Evolutionary conservation across 331 rosid genomes (phyloP), one percentile per base, ranked within the genome.

Genomic region (Stylosanthes scabra): DNA sequence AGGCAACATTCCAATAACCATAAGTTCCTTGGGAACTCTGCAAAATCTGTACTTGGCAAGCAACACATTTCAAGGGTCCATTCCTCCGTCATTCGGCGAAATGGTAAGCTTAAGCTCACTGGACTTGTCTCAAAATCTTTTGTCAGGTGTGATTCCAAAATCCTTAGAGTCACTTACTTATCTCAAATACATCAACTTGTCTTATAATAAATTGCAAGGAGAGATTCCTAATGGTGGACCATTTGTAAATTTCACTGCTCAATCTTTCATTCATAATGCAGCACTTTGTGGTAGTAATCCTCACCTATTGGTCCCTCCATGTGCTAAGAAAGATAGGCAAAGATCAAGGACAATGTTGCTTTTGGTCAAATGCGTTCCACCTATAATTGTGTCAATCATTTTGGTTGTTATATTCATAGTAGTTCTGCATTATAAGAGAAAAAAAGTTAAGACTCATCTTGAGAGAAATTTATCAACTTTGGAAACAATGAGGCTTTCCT

Each of bases 91-190:
- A 12, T 8, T 70, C 45, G 60, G 72, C 10, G 12, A 75, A 44
- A 42, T 75, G 67, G 11, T 66, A 44, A 39, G 71, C 2, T 28
- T 82, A 61, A 27, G 27, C 3, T 13, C 1, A 3, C 63, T 81
- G 72, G 84, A 85, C 57, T 40, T 85, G 25, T 85, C 86, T 7
- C 34, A n/a, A 0, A 81, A 85, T 57, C 42, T 55, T 51, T 41
- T 81, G 1, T 56, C 59, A 0, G 82, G 80, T 13, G 77, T 6
- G 12, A 85, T 85, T 42, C 78, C 78, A 44, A 74, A 74, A 55
- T 65, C 79, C 9, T 42, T 74, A 3, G 66, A 64, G 66, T 59
- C 63, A 11, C 82, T 83, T 2, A 3, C 2, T 1, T 31, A 58
- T 52, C 82, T 80, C 12, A 20, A 25, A 14, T 42, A 61, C 61